Evolutionary conservation across 2,329 filamentous ascomycete species (phyloP), one percentile per base, ranked within the genome.

Genomic region (Nemania diffusa): DNA sequence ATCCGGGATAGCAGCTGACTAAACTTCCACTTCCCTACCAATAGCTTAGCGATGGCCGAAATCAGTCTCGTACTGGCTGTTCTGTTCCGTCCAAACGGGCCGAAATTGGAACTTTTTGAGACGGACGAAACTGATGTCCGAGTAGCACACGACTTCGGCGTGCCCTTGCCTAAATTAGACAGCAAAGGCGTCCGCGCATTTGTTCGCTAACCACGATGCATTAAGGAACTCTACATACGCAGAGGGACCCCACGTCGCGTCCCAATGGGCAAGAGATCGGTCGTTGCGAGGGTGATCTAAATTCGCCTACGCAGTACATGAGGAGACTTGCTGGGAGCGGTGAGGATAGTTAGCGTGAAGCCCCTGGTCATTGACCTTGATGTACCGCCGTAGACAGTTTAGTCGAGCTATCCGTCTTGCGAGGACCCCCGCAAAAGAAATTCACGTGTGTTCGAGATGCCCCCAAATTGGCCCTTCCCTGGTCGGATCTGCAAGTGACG

Each of bases 71-170:
- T 68, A 13, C 52, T 70, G 11, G 69, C 57, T 20, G 62, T 68
- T 13, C 62, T 71, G 34, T 71, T 70, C 57, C 67, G 69, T 20
- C 62, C 69, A 24, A 59, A 60, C 52, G 62, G 64, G 9, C 67
- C 52, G 42, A 46, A 67, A 34, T 52, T 71, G 15, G 59, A 66
- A 20, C 59, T 71, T 20, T 64, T 67, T 32, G 59, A 69, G 44
- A 65, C 61, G 20, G 68, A 70, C 29, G 70, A 70, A 32, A 59
- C 46, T 17, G 70, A 71, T 59, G 59, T 70, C 27, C 58, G 60
- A 24, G 64, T 67, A 44, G 64, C 59, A 24, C 67, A 69, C 40
- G 67, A 69, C 37, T 67, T 67, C 52, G 63, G 58, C 27, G 63
- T 69, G 4, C 64, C 67, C 40, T 56, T 67, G 52, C 59, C 67